Percentiles rank a stretch among this genome's conserved stretches.
Conservation (phyloP, 2,329 filamentous ascomycete species). For the Microdochium nivale region DNA sequence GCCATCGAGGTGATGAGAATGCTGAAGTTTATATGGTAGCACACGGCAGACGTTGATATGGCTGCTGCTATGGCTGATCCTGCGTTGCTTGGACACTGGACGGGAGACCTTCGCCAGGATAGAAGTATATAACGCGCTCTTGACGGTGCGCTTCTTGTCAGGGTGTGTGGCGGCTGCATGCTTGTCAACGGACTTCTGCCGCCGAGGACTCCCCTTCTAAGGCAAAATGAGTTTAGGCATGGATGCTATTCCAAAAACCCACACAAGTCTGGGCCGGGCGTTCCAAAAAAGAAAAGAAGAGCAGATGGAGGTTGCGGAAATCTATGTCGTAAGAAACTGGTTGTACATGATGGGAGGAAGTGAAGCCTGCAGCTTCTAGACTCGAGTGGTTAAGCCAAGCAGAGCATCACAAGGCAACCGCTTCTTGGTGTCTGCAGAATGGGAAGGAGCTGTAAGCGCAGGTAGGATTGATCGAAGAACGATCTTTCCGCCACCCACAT, state of each 20-base stretch:
- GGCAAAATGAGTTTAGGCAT: slow-evolving; percentile 35
- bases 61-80: slow-evolving; percentile 24
- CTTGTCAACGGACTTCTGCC: slow-evolving; percentile 9
- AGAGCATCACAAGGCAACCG: no score
- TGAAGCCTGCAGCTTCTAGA: no score
- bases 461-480: no score
- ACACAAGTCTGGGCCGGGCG: background rate
- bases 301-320: slow-evolving; percentile 14
- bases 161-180: background rate
- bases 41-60: slow-evolving; percentile 9
- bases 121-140: background rate
- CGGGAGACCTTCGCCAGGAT: background rate
- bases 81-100: slow-evolving; percentile 19
- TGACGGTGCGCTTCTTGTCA: background rate
- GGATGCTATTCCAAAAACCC: slow-evolving; percentile 28
- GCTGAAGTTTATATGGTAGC: background rate
- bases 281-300: slow-evolving; percentile 20
- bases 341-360: slow-evolving; percentile 1
- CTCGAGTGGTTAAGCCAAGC: no score
- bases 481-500: slow-evolving; percentile 2
- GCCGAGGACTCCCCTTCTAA: slow-evolving; percentile 32
- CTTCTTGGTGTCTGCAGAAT: no score
- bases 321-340: slow-evolving; percentile 17
- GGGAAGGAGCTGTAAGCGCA: no score
- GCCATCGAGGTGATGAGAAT: background rate